These are phyloP conservation scores for Scorias spongiosa DNA, from an alignment of 2,329 filamentous ascomycete genomes.

Conservation along the genomic window DNA sequence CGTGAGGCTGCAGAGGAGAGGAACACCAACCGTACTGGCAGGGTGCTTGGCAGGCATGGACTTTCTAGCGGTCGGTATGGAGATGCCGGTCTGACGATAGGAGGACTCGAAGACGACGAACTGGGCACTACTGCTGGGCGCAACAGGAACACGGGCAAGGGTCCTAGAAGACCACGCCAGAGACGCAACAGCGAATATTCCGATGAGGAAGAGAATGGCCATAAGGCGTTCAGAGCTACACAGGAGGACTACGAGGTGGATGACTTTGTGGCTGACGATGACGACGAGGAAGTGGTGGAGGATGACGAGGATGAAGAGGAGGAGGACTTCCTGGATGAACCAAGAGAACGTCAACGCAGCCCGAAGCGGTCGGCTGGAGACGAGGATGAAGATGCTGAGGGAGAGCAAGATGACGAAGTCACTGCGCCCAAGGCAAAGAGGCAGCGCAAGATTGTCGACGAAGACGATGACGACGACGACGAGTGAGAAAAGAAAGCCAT, in stretches of 20 bases:
- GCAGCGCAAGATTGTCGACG: constrained; percentile 27
- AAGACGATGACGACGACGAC: constrained; percentile 36
- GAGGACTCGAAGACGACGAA: constrained; percentile 53
- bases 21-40: constrained; percentile 42
- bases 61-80: constrained; percentile 30
- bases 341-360: constrained; percentile 13
- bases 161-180: constrained; percentile 14
- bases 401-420: constrained; percentile 15
- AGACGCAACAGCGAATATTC: constrained; percentile 36
- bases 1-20: constrained; percentile 53
- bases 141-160: constrained; percentile 5
- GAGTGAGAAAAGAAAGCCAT: constrained; percentile 12
- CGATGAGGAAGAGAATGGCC: constrained; percentile 57
- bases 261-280: constrained; percentile 61
- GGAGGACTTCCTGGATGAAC: constrained; percentile 27
- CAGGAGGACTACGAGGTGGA: constrained; percentile 67
- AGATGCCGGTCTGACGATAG: constrained; percentile 47
- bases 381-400: constrained; percentile 23
- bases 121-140: constrained; percentile 17
- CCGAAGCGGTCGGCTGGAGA: constrained; percentile 23
- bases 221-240: constrained; percentile 43
- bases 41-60: constrained; percentile 34
- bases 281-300: constrained; percentile 48
- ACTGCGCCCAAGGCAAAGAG: constrained; percentile 24
- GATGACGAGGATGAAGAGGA: constrained; percentile 41